A percentile compares a stretch with the other conserved stretches of the same genome.
phyloP scores from a whole-genome alignment of 768 basidiomycete species.

The Pisolithus microcarpus region DNA sequence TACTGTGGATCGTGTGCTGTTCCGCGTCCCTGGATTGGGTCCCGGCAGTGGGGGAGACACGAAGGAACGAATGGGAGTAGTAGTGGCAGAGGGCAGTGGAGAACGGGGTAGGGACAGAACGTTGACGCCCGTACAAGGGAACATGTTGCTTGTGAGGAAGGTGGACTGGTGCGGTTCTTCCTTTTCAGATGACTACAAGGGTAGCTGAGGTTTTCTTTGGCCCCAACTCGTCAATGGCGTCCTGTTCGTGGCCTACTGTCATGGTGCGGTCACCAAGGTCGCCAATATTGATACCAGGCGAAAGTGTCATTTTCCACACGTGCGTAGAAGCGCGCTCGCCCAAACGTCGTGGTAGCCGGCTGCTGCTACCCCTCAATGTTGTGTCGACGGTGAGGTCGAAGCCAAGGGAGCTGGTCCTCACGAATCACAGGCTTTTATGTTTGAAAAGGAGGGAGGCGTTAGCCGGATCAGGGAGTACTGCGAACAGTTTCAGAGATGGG shows the following conservation, averaged over 20 bases:
- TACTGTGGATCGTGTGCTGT: not conserved
- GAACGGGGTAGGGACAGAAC: slow-evolving; percentile 46
- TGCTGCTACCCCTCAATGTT: slow-evolving; percentile 46
- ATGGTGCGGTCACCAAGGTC: slow-evolving; percentile 18
- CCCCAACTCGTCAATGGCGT: not conserved
- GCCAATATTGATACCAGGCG: slow-evolving; percentile 37
- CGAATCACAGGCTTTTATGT: slow-evolving; percentile 49
- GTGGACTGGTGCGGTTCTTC: slow-evolving; percentile 38
- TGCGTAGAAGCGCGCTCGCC: slow-evolving; percentile 48
- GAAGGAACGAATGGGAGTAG: slow-evolving; percentile 18
- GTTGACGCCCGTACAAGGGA: slow-evolving; percentile 49
- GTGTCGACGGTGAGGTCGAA: slow-evolving; percentile 42
- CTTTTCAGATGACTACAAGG: not conserved
- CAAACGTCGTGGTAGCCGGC: slow-evolving; percentile 49
- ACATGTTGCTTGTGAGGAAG: slow-evolving; percentile 26
- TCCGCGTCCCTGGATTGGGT: not conserved
- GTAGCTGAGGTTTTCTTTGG: not conserved
- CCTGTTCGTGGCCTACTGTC: not conserved
- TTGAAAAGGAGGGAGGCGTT: slow-evolving; percentile 37
- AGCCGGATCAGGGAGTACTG: slow-evolving; percentile 9
- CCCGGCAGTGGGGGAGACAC: not conserved
- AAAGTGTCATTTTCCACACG: slow-evolving; percentile 44
- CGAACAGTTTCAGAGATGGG: not conserved
- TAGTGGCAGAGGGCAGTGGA: slow-evolving; percentile 25
- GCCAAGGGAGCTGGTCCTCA: slow-evolving; percentile 49